These are phyloP conservation scores for Penicillium pulvis DNA, from an alignment of 495 filamentous ascomycete genomes.

Conservation along the genomic window DNA sequence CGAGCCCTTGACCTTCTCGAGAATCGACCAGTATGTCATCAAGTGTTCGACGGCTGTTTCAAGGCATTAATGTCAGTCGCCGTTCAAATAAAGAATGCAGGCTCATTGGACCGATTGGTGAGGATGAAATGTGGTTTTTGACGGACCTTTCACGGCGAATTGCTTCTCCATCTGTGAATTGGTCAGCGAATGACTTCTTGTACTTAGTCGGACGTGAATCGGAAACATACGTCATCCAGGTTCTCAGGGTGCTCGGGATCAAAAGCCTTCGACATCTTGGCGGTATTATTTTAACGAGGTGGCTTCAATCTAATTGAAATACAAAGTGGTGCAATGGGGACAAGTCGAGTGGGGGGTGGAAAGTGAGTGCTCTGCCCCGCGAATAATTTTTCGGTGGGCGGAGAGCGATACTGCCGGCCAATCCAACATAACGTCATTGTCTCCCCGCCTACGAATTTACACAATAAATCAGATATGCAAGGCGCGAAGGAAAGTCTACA, in stretches of 20 bases:
- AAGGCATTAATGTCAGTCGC: conserved; percentile 17
- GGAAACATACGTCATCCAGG: conserved; percentile 67
- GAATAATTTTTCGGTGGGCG: conserved; percentile 43
- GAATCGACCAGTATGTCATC: conserved; percentile 93
- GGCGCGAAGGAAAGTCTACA: too few species aligned
- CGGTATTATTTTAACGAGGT: conserved; percentile 11
- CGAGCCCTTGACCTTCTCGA: conserved; percentile 86
- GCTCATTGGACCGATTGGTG: neutral
- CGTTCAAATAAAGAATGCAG: neutral
- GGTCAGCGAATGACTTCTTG: conserved; percentile 26
- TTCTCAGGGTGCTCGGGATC: conserved; percentile 73
- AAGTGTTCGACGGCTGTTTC: conserved; percentile 84
- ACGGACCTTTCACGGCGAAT: conserved; percentile 92
- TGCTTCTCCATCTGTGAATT: conserved; percentile 90
- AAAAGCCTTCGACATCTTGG: conserved; percentile 54
- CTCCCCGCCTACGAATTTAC: neutral
- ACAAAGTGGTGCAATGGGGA: neutral
- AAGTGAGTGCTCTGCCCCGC: conserved; percentile 31
- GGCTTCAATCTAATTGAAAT: conserved; percentile 1
- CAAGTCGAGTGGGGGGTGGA: conserved; percentile 16
- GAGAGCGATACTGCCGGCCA: conserved; percentile 30
- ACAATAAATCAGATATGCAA: neutral
- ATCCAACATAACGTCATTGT: conserved; percentile 9
- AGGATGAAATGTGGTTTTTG: neutral
- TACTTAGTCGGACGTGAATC: neutral